Evolutionary conservation across 2,329 filamentous ascomycete genomes (phyloP), one percentile per base, ranked within the genome.

Genomic region (Penicillium sclerotigenum): DNA sequence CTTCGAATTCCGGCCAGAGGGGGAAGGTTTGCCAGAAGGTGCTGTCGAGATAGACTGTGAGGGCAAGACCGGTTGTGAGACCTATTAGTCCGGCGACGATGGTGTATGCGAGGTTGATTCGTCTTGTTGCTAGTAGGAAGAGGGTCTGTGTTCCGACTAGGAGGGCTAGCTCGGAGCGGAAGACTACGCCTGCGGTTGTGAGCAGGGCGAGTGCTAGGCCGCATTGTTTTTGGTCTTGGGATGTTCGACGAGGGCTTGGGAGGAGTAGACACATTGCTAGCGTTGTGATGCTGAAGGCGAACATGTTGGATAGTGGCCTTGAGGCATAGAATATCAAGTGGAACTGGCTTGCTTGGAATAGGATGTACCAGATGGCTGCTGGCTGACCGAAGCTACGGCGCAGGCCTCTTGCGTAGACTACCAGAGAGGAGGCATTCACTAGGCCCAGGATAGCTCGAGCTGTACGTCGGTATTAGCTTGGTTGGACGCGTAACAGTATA

Each of bases 241-340:
- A 34, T 34, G 56, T 22, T 20, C 56, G 47, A 14, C 55, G 57
- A 7, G 67, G 63, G 22, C 78, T 77, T 16, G 81, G 77, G 3
- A 86, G 75, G 42, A 84, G 68, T 56, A 74, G 77, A 37, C 78
- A 71, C 45, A 84, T 66, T 10, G 73, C 74, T 9, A 75, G 42
- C 1, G 74, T 79, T 33, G 72, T 71, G 56, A 97, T 77, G 10
- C 86, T 84, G 77, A 97, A 94, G 20, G 94, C 92, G 75, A 97
- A 96, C 88, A 95, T 96, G 72, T 99, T 99, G 2, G 94, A 94
- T 62, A 99, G 77, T 2, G 91, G 94, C 58, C 94, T 83, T 16
- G 91, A 94, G 14, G 92, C 88, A 77, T 99, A 99, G 75, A 91
- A 99, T 59, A 94, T 81, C 59, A 96, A 77, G 75, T 99, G 94